Base-by-base conservation (phyloP, 441 rosid genomes). In the Daphne laureola region DNA sequence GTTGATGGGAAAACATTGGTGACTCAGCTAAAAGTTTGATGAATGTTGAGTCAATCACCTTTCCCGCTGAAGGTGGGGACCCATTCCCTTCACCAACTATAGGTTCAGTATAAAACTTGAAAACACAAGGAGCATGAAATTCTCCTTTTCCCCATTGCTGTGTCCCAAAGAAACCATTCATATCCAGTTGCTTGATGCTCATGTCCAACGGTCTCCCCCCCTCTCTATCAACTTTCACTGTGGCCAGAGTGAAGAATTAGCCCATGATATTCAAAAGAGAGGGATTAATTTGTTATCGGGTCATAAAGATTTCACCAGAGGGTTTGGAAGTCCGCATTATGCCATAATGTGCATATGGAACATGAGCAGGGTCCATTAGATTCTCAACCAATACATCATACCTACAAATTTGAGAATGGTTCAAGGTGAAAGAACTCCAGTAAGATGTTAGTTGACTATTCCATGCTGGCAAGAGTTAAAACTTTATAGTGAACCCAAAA, bases 331-430 rank as follows among this genome's bases (percentile, higher is more conserved):
- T 54, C 64, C 47, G 61, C 93, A 88, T 78, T 55, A 91, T 46
- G 56, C 95, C 87, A 63, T 84, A 75, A 69, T 91, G 98, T 45
- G 98, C 95, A 69, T 88, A 91, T 14, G 91, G 95, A 67, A 86
- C 91, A 73, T 91, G 98, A 71, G 96, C 83, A 46, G 95, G 98
- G 69, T 91, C 98, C 96, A 88, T 86, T 38, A 91, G 82, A 61
- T 91, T 91, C 68, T 88, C 98, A 36, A 84, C 27, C 71, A 88
- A 59, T 36, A 91, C 82, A 55, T 91, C 98, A 26, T 91, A 88
- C 77, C 98, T 91, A 73, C 69, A 70, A 77, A 49, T 46, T 51
- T 44, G 66, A 56, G 57, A 52, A 15, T 47, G 44, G 6, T 8
- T 49, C 46, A 45, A 42, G 35, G 35, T 12, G 21, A 51, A 57